phyloP scores from a whole-genome alignment of 257 asterid genomes.

The Cinchona pubescens region DNA sequence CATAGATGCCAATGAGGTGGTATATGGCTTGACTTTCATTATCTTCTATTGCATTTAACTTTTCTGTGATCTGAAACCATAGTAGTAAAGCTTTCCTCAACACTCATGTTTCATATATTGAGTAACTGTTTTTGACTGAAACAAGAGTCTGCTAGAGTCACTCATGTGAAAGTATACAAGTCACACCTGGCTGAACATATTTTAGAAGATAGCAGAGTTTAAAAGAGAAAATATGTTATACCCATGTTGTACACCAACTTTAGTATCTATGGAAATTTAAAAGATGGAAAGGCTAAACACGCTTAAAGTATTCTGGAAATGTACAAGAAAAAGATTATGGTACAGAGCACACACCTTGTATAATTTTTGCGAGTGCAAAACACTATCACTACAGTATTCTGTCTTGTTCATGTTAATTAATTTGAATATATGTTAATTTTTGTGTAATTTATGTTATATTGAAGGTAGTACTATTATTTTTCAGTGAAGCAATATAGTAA shows the following conservation, averaged over 20 bases:
- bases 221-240: background rate
- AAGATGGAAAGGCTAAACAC: background rate
- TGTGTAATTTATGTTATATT: background rate
- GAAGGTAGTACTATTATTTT: background rate
- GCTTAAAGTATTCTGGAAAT: background rate
- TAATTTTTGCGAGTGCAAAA: background rate
- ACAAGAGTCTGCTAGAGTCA: background rate
- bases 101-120: background rate
- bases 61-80: conserved; percentile 38
- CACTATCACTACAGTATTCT: background rate
- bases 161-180: background rate
- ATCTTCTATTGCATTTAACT: conserved; percentile 16
- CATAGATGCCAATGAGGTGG: conserved; percentile 63
- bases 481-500: background rate
- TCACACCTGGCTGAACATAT: background rate
- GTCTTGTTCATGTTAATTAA: background rate
- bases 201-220: too few relatives aligned
- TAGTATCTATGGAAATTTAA: background rate
- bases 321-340: background rate
- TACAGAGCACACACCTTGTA: background rate
- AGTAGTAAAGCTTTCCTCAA: background rate
- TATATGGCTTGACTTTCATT: conserved; percentile 24
- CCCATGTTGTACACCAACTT: background rate
- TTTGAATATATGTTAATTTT: too few relatives aligned
- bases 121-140: background rate